phyloP scores from a whole-genome alignment of 306 rosid species.

The Crataegus laevigata region DNA sequence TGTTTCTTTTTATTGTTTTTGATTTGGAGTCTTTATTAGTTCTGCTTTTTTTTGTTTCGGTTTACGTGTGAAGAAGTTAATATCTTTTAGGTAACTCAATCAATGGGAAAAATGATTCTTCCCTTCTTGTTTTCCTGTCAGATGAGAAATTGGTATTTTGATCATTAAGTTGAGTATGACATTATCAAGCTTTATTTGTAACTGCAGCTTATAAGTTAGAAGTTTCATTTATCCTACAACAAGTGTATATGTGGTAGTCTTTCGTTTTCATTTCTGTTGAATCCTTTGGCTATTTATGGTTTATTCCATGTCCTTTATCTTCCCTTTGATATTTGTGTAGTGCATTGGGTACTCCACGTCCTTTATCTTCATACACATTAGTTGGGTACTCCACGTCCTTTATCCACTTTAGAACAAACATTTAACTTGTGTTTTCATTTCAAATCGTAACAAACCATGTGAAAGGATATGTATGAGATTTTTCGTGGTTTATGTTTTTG shows the following conservation, averaged over 20 bases:
- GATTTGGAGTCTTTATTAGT: background rate
- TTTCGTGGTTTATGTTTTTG: background rate
- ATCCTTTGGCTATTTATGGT: background rate
- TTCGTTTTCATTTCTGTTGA: background rate
- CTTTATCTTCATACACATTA: background rate
- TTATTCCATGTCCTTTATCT: background rate
- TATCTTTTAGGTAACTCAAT: background rate
- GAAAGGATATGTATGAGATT: background rate
- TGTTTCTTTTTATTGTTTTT: background rate
- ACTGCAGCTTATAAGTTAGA: background rate
- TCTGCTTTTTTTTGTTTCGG: background rate
- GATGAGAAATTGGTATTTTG: background rate
- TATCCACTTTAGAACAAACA: background rate
- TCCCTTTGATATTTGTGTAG: background rate
- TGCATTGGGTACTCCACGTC: background rate
- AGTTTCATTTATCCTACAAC: background rate
- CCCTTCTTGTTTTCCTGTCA: background rate
- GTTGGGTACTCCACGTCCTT: background rate
- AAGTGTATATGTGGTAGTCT: background rate
- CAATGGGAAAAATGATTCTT: background rate
- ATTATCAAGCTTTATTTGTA: background rate
- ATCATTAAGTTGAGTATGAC: background rate
- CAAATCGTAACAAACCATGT: background rate
- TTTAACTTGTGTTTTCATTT: background rate
- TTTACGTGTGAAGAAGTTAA: background rate